These are phyloP conservation scores for Hymenoscyphus salicellus DNA, from an alignment of 2,329 filamentous ascomycete species.

Conservation along the genomic window DNA sequence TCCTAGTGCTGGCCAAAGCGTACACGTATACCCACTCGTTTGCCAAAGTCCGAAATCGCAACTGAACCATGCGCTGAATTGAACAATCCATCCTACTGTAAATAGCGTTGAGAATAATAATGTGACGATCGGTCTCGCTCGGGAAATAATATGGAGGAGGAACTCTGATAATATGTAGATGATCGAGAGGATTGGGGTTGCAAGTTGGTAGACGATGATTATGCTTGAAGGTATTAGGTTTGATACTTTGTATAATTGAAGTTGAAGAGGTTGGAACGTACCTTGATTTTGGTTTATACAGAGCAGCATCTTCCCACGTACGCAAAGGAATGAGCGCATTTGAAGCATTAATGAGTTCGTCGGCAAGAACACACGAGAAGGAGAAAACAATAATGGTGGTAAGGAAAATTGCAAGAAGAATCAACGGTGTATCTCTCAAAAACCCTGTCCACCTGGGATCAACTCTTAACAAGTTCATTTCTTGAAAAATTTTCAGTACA, in stretches of 20 bases:
- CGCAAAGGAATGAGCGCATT: too few relatives aligned
- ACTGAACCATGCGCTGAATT: neutral
- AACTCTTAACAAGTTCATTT: too few relatives aligned
- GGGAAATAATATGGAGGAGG: neutral
- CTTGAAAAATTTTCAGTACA: too few relatives aligned
- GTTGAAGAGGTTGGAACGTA: too few relatives aligned
- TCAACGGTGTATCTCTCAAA: too few relatives aligned
- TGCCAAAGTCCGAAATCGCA: neutral
- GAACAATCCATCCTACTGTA: neutral
- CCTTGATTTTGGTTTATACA: too few relatives aligned
- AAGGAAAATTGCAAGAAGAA: too few relatives aligned
- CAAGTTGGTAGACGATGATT: neutral
- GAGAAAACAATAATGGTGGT: too few relatives aligned
- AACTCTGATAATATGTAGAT: neutral
- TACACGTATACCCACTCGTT: neutral
- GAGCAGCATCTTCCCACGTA: too few relatives aligned
- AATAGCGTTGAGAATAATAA: neutral
- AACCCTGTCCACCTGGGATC: too few relatives aligned
- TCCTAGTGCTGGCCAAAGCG: neutral
- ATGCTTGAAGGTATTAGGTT: neutral
- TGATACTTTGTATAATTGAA: neutral
- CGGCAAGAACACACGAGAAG: too few relatives aligned
- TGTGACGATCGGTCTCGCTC: neutral
- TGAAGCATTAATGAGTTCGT: too few relatives aligned
- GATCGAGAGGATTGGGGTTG: neutral